phyloP scores from a whole-genome alignment of 441 rosid species.

The Populus hybrid region DNA sequence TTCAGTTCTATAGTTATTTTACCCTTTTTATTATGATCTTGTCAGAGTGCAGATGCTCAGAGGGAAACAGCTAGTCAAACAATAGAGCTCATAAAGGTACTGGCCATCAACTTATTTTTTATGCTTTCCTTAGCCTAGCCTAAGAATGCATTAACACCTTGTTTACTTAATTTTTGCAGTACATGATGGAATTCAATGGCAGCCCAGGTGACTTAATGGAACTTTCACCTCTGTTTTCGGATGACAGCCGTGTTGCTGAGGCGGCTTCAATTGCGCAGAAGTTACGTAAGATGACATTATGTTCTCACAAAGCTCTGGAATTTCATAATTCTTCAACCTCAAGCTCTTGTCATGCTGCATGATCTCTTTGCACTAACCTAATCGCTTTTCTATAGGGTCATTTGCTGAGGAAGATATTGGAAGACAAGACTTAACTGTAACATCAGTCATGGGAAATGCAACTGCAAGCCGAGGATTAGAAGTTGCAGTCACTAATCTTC shows the following conservation, averaged over 20 bases:
- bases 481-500: constrained; percentile 99
- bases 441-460: constrained; percentile 78
- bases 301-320: background rate
- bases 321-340: constrained; percentile 4
- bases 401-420: constrained; percentile 99
- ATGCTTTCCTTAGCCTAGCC: background rate
- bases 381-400: constrained; percentile 45
- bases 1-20: constrained; percentile 8
- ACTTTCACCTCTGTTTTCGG: constrained; percentile 97
- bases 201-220: constrained; percentile 99
- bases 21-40: constrained; percentile 23
- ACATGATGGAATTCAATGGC: constrained; percentile 97
- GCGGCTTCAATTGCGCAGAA: constrained; percentile 98
- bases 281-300: constrained; percentile 58
- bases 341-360: background rate
- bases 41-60: constrained; percentile 99
- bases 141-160: constrained; percentile 21
- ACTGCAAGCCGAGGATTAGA: constrained; percentile 95
- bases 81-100: constrained; percentile 95
- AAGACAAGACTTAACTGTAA: constrained; percentile 64
- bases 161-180: constrained; percentile 48
- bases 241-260: constrained; percentile 98
- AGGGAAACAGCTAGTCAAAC: constrained; percentile 98
- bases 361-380: background rate
- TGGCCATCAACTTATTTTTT: constrained; percentile 15